Evolutionary conservation across 225 moss, liverwort and hornwort genomes (phyloP).

Genomic region (Marchantia paleacea): DNA sequence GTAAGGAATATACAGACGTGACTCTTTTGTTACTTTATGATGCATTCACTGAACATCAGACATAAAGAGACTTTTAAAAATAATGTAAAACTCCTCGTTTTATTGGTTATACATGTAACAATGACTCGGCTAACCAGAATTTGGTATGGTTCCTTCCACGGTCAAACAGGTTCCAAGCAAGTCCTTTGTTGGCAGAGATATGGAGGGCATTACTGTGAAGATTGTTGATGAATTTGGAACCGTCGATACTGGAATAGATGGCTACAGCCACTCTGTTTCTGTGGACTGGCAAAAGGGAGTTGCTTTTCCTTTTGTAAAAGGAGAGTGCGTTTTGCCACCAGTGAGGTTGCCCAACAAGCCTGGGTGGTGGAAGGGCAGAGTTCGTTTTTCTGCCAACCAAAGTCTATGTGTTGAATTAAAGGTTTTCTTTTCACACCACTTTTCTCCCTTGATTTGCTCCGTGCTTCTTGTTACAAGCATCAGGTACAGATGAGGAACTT

Average conservation of each 20-base stretch:
- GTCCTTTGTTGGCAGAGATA: constrained; percentile 44
- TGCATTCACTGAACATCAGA: background rate
- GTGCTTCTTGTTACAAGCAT: background rate
- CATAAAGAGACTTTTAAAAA: background rate
- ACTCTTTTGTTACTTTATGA: background rate
- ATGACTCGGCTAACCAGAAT: background rate
- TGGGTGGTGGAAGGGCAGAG: constrained; percentile 52
- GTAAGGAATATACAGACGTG: background rate
- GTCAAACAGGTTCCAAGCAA: constrained; percentile 40
- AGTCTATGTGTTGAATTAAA: constrained; percentile 38
- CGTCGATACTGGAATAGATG: constrained; percentile 40
- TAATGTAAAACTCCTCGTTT: background rate
- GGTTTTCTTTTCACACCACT: constrained; percentile 23
- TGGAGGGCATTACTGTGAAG: constrained; percentile 45
- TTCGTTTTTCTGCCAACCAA: constrained; percentile 39
- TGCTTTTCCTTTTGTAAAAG: constrained; percentile 45
- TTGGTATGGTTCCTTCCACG: background rate
- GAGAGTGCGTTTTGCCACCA: constrained; percentile 52
- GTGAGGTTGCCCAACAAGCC: constrained; percentile 39
- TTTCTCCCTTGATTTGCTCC: background rate
- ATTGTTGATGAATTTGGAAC: constrained; percentile 38
- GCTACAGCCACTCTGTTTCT: constrained; percentile 39
- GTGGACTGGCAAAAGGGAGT: constrained; percentile 58
- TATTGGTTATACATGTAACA: background rate
- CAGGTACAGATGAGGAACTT: background rate